Base-by-base conservation (phyloP, 768 basidiomycete genomes). In the Lentinula detonsa region DNA sequence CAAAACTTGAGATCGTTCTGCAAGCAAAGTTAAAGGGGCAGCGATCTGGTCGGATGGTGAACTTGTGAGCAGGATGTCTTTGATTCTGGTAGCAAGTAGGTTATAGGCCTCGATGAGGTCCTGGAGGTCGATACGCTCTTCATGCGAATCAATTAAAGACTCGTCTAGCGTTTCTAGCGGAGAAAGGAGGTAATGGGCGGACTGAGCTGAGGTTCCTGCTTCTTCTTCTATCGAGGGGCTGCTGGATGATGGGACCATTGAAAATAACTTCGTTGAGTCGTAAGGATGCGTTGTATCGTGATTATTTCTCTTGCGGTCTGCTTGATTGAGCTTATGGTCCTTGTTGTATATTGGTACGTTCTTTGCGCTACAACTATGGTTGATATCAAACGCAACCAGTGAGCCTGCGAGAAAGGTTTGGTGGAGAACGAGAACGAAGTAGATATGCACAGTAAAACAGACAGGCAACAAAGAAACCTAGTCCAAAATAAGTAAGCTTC, bases 51-150 rank as follows among this genome's bases (percentile, higher is more conserved):
- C 60, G 3, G 40, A 49, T 9, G 49, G 61, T 18, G 70, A 33
- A 18, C 74, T 62, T 13, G 43, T 35, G 33, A 65, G 60, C 31
- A 69, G 65, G 35, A 68, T 62, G 11, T 35, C 57, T 39, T 74
- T 74, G 59, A 87, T 71, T 31, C 82, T 77, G 33, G 70, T 69
- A 0, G 78, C 77, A 46, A 89, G 74, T 0, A 77, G 74, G 63
- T 71, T 75, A 65, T 89, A 89, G 10, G 87, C 85, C 67, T 90
- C 86, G 43, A 79, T 72, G 61, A 88, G 71, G 69, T 86, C 85
- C 64, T 85, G 82, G 31, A 74, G 60, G 1, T 80, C 75, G n/a
- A 82, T 70, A 35, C 69, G 66, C 39, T 74, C 69, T 42, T 59
- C 63, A 6, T 72, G 70, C 1, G 69, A 67, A 28, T 78, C 73